phyloP scores from a whole-genome alignment of 495 filamentous ascomycete genomes.

The Thermochaetoides thermophila region DNA sequence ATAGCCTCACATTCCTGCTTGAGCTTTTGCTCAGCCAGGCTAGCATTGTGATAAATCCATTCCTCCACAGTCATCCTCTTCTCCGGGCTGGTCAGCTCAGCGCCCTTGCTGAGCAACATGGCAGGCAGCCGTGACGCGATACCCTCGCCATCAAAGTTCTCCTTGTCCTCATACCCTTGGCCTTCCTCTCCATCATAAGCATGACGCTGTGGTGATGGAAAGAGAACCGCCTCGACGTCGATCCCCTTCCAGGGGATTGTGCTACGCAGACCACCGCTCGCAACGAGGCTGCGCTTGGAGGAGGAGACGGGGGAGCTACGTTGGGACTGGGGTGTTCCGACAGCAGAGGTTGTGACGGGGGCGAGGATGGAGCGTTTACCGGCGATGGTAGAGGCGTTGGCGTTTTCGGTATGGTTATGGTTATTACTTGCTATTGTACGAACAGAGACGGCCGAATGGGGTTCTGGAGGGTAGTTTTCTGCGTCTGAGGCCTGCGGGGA shows the following conservation, averaged over 20 bases:
- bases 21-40: conserved; percentile 60
- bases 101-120: conserved; percentile 32
- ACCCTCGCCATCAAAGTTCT: conserved; percentile 22
- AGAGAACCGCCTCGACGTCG: conserved; percentile 53
- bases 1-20: conserved; percentile 67
- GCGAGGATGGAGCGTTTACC: conserved; percentile 24
- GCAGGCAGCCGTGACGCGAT: no score
- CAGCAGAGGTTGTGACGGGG: conserved; percentile 38
- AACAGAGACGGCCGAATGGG: conserved; percentile 36
- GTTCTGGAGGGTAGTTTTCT: conserved; percentile 60
- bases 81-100: conserved; percentile 57
- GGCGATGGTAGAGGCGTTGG: conserved; percentile 20
- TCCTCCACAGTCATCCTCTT: conserved; percentile 84
- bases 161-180: conserved; percentile 20
- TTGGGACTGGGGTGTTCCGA: conserved; percentile 23
- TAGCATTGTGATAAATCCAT: conserved; percentile 76
- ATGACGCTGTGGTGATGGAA: conserved; percentile 9
- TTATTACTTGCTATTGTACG: no score
- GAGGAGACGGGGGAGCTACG: conserved; percentile 47
- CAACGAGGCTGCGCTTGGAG: conserved; percentile 44
- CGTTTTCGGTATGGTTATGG: conserved; percentile 9
- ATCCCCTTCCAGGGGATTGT: conserved; percentile 53
- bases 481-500: conserved; percentile 68
- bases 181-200: background rate
- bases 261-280: conserved; percentile 44